Evolutionary conservation across 208 protist genomes (phyloP).

Genomic region (Acanthamoeba culbertsoni): DNA sequence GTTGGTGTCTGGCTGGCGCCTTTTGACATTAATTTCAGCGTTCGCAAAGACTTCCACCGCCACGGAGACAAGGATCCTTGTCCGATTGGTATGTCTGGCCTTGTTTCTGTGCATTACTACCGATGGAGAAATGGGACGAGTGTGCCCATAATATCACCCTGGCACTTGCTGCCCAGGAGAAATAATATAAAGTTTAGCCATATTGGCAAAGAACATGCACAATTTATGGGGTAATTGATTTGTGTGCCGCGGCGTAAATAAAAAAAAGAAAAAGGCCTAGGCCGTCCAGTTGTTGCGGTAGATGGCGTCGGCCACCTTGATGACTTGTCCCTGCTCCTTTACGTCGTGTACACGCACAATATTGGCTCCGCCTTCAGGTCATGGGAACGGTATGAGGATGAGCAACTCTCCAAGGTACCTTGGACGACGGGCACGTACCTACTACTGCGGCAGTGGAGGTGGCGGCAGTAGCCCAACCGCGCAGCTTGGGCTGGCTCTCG

Average conservation of each 20-base stretch:
- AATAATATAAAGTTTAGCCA: no score
- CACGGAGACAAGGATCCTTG: no score
- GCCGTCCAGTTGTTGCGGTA: constrained; percentile 60
- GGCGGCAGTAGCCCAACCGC: constrained; percentile 68
- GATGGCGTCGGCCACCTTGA: constrained; percentile 73
- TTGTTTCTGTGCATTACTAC: no score
- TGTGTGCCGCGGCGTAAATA: neutral
- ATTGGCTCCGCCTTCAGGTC: constrained; percentile 54
- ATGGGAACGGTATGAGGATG: neutral
- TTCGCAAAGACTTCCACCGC: no score
- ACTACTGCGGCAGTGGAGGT: constrained; percentile 55
- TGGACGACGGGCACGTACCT: neutral
- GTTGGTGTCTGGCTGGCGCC: no score
- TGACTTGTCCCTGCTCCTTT: constrained; percentile 65
- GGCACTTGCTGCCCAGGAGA: no score
- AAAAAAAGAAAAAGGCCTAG: neutral
- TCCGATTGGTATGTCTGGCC: no score
- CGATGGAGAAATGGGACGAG: no score
- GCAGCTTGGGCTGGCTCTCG: constrained; percentile 4
- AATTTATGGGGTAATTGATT: neutral
- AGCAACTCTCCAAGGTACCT: neutral
- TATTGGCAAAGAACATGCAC: neutral
- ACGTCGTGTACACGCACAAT: constrained; percentile 77
- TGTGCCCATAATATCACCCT: no score
- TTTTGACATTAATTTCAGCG: no score